Evolutionary conservation across 371 early-diverging fungal genomes (phyloP).

Genomic region (Umbelopsis sp.): DNA sequence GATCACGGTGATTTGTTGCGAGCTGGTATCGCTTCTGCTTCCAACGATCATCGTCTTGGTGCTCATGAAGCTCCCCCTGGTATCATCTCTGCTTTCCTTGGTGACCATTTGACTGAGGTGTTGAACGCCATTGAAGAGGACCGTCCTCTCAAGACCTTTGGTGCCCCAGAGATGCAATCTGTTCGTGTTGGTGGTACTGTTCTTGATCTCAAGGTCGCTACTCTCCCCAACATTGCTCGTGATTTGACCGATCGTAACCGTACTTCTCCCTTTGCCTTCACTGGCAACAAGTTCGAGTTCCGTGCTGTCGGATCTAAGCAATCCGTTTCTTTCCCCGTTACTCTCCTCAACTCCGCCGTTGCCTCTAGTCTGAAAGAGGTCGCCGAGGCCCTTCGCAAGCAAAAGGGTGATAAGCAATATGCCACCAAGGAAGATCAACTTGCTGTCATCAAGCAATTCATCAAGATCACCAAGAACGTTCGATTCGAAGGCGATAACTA

Average conservation of each 20-base stretch:
- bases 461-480: constrained; percentile 80
- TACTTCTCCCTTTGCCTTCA: constrained; percentile 98
- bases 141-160: constrained; percentile 83
- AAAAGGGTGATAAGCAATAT: constrained; percentile 78
- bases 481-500: constrained; percentile 98
- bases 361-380: constrained; percentile 82
- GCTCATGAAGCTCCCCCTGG: constrained; percentile 98
- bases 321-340: constrained; percentile 95
- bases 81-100: constrained; percentile 95
- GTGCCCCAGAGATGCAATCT: constrained; percentile 81
- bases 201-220: constrained; percentile 93
- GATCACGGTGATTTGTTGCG: constrained; percentile 85
- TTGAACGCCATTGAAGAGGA: constrained; percentile 87
- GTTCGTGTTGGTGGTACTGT: constrained; percentile 95
- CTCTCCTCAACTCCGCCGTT: constrained; percentile 91
- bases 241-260: constrained; percentile 99
- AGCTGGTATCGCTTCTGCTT: constrained; percentile 88
- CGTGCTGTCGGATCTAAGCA: constrained; percentile 98
- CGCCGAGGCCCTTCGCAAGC: constrained; percentile 67
- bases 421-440: constrained; percentile 89
- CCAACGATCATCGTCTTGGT: constrained; percentile 97
- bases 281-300: constrained; percentile 99
- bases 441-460: constrained; percentile 83
- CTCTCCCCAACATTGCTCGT: constrained; percentile 89
- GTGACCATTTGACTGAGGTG: constrained; percentile 93